Base-by-base conservation (phyloP, 169 alveolate genomes). In the Cryptosporidium tyzzeri region DNA sequence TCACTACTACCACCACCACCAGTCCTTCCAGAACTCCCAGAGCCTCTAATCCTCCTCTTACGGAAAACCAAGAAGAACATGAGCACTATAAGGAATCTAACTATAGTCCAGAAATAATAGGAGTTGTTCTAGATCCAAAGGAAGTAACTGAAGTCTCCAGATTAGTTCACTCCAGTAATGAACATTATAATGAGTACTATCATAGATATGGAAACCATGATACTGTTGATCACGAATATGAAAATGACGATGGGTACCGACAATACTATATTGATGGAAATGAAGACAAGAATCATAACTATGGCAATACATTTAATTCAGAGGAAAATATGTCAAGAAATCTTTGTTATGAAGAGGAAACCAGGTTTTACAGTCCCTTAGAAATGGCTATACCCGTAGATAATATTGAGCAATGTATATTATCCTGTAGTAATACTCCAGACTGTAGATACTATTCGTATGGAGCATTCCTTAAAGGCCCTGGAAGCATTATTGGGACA, bases 351-450 rank as follows among this genome's bases (percentile, higher is more conserved):
- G 89, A 80, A 23, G 89, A 80, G 16, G 89, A 80, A 59, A 80
- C 89, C 6, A 80, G 89, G 26, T 80, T 62, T 37, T 80, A 80
- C 33, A 80, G 89, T 48, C 68, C 89, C 18, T n/a, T 80, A 10
- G 89, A 80, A 80, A 80, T 80, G 75, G 89, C 75, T 10, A 59
- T 80, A 44, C 89, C 89, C 6, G 89, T 80, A 1, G 89, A 80
- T 14, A 80, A 65, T 41, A 80, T 80, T 61, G 89, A 80, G 2
- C 89, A 80, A 18, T 80, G 89, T 33, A 80, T 80, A 12, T 48
- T 80, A 23, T 59, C 89, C 9, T 80, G 89, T 45, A 80, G 89
- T 65, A 80, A 80, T 16, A 80, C 89, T 23, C 87, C 89, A 21
- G 89, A 80, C 23, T 80, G 89, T 23, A 80, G 75, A 12, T 80